These are phyloP conservation scores for Tubosaeta brunneosetosa DNA, from an alignment of 768 basidiomycete genomes.

Conservation along the genomic window DNA sequence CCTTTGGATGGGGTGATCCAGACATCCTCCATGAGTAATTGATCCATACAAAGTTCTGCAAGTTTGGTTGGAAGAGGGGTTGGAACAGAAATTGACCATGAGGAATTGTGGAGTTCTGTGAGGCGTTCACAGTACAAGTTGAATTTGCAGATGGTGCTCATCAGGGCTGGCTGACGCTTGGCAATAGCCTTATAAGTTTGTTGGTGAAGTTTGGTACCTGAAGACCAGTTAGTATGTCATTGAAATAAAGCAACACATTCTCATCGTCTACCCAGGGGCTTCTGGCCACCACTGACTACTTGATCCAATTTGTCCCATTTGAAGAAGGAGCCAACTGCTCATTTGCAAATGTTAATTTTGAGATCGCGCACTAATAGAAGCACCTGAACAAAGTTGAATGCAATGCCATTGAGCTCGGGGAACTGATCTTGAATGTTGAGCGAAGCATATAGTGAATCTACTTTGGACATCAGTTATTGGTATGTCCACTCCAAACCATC, in stretches of 20 bases:
- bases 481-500: not conserved
- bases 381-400: not conserved
- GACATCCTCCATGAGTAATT: constrained; percentile 34
- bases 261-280: not conserved
- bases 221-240: not conserved
- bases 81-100: constrained; percentile 32
- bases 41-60: constrained; percentile 3
- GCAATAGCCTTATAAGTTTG: not conserved
- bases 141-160: constrained; percentile 18
- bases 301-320: constrained; percentile 3
- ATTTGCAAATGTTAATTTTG: constrained; percentile 1
- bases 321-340: not conserved
- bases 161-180: not conserved
- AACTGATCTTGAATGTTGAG: constrained; percentile 1
- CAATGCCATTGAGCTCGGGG: not conserved
- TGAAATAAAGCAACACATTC: not conserved
- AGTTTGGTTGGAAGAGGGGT: constrained; percentile 30
- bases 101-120: constrained; percentile 9
- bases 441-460: not conserved
- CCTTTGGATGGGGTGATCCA: not conserved
- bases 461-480: not conserved
- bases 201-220: constrained; percentile 7
- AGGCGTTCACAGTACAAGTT: constrained; percentile 27
- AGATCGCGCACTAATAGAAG: not conserved
- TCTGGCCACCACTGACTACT: not conserved